A percentile compares a stretch with the other conserved stretches of the same genome.
phyloP scores from a whole-genome alignment of 306 rosid species.

The Geum urbanum region DNA sequence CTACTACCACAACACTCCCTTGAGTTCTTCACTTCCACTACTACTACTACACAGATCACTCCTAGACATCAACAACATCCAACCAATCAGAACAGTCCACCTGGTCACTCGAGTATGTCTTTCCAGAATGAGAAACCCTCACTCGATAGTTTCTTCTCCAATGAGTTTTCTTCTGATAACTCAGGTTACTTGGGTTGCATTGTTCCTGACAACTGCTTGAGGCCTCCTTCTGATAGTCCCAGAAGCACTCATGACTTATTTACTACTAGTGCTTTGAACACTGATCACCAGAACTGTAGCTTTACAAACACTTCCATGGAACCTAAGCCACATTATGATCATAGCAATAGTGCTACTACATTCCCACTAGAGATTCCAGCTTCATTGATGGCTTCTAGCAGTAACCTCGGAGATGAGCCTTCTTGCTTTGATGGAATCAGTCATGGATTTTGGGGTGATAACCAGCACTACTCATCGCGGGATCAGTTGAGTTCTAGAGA shows the following conservation, averaged over 20 bases:
- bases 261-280: constrained; percentile 23
- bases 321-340: constrained; percentile 30
- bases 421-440: constrained; percentile 44
- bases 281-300: constrained; percentile 32
- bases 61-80: constrained; percentile 20
- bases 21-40: constrained; percentile 13
- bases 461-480: constrained; percentile 37
- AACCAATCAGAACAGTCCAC: constrained; percentile 37
- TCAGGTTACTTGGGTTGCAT: constrained; percentile 93
- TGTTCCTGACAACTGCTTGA: constrained; percentile 87
- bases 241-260: constrained; percentile 29
- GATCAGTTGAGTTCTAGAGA: constrained; percentile 48
- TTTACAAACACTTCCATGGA: constrained; percentile 20
- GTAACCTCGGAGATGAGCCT: constrained; percentile 32
- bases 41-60: neutral
- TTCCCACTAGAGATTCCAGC: constrained; percentile 31
- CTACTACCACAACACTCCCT: constrained; percentile 36
- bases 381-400: constrained; percentile 22
- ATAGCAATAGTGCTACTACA: constrained; percentile 3
- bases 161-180: constrained; percentile 38
- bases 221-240: constrained; percentile 44
- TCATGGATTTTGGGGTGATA: constrained; percentile 49
- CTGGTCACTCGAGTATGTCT: constrained; percentile 19
- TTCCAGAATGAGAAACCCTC: constrained; percentile 22
- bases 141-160: constrained; percentile 45